Base-by-base conservation (phyloP, 345 rosid species). In the Noccaea caerulescens region DNA sequence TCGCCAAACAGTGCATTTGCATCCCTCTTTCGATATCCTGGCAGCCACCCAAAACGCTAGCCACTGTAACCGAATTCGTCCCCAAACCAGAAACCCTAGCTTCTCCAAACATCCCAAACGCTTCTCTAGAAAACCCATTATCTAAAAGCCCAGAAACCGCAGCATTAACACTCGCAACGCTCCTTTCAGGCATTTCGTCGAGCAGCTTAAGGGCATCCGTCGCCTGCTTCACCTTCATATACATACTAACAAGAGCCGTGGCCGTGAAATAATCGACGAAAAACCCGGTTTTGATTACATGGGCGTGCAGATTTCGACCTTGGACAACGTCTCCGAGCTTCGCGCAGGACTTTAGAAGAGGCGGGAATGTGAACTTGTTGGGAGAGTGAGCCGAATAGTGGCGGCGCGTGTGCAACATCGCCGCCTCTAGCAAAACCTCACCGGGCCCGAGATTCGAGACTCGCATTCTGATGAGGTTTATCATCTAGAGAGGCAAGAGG, bases 261-360 rank as follows among this genome's bases (percentile, higher is more conserved):
- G 80, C 79, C 0, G 88, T 41, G 23, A 80, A 83, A 7, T 72
- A 10, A 68, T 84, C 77, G 1, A 33, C 39, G 7, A 73, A 53
- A 72, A 84, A 84, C 7, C 90, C 88, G 5, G 82, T 77, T 63
- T 81, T 88, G 46, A 85, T 71, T 54, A 85, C 59, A 11, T 73
- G 84, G 36, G 83, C 10, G 39, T 88, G 90, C 27, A 88, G 72
- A n/a, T 60, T 58, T 71, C 70, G 85, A 69, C 87, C 88, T 7
- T 82, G 84, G 5, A 46, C 50, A 18, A 71, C 76, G 9, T 81
- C 83, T 9, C 71, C 76, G 41, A 84, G 84, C 82, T 80, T 80
- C 52, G 77, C 85, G 6, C 93, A 85, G 3, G 82, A 84, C 73
- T 84, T 88, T 46, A 88, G 81, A n/a, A 88, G 85, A 33, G 93